A percentile compares a stretch with the other conserved stretches of the same genome.
Conservation (phyloP, 768 basidiomycete genomes). For the Melanogaster broomeanus region DNA sequence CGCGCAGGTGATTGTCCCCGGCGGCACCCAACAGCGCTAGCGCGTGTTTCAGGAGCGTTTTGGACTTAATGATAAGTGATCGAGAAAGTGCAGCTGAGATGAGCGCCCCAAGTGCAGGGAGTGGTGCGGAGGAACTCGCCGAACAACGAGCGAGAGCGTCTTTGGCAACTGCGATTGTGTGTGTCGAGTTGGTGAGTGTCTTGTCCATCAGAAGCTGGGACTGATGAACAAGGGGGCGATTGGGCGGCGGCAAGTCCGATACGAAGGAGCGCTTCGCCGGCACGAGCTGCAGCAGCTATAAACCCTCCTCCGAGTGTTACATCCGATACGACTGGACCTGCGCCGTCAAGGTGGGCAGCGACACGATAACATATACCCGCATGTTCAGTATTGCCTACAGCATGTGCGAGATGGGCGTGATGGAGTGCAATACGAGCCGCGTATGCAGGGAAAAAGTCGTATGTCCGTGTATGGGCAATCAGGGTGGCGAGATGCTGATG, state of each 20-base stretch:
- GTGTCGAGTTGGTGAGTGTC: constrained; percentile 14
- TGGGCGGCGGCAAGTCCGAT: constrained; percentile 41
- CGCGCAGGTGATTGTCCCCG: constrained; percentile 74
- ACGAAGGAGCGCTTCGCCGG: constrained; percentile 51
- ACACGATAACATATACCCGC: constrained; percentile 66
- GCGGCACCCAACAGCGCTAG: constrained; percentile 57
- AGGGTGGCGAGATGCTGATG: constrained; percentile 43
- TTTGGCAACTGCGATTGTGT: constrained; percentile 20
- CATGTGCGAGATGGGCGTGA: constrained; percentile 75
- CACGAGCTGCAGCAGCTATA: constrained; percentile 49
- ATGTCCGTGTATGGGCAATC: constrained; percentile 63
- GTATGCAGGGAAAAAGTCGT: constrained; percentile 55
- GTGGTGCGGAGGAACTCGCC: constrained; percentile 17
- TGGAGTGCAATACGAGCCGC: constrained; percentile 65
- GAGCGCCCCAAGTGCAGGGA: constrained; percentile 14
- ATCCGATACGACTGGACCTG: constrained; percentile 26
- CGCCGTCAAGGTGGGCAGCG: constrained; percentile 51
- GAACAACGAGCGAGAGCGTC: constrained; percentile 29
- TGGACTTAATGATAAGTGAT: constrained; percentile 30
- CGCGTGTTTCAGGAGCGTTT: constrained; percentile 54
- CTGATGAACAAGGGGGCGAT: neutral
- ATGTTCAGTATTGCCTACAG: constrained; percentile 50
- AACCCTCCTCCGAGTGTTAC: constrained; percentile 33
- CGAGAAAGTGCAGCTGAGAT: constrained; percentile 20
- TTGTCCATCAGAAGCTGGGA: constrained; percentile 1